phyloP scores from a whole-genome alignment of 345 rosid species.

The Arabidopsis arenosa region DNA sequence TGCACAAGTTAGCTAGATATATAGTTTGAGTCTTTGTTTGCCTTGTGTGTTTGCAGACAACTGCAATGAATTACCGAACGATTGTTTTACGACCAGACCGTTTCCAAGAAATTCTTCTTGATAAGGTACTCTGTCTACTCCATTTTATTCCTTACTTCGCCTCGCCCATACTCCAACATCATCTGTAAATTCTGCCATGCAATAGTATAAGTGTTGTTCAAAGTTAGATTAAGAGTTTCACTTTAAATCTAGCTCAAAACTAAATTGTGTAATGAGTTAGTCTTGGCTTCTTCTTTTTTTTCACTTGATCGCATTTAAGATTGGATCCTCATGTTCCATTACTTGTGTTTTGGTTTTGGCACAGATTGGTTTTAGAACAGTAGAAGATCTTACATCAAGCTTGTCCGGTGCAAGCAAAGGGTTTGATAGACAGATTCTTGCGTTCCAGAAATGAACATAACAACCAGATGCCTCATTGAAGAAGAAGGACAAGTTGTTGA shows the following conservation, averaged over 20 bases:
- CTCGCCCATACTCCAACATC: not conserved
- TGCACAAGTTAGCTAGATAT: not conserved
- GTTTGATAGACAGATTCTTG: slow-evolving; percentile 80
- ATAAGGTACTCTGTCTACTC: slow-evolving; percentile 61
- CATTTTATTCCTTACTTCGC: not conserved
- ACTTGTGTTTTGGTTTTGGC: slow-evolving; percentile 21
- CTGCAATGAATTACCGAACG: slow-evolving; percentile 56
- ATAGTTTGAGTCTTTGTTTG: slow-evolving; percentile 28
- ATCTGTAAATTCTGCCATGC: slow-evolving; percentile 8
- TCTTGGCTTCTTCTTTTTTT: slow-evolving; percentile 5
- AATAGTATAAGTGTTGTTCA: not conserved
- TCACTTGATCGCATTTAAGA: not conserved
- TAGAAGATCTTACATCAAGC: slow-evolving; percentile 71
- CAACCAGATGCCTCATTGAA: slow-evolving; percentile 8
- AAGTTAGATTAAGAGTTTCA: not conserved
- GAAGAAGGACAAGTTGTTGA: slow-evolving; percentile 3
- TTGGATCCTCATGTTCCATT: not conserved
- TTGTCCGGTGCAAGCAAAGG: slow-evolving; percentile 72
- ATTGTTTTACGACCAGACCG: slow-evolving; percentile 60
- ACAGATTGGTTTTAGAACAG: slow-evolving; percentile 91
- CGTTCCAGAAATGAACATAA: slow-evolving; percentile 66
- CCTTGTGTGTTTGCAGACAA: slow-evolving; percentile 60
- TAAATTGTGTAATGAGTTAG: not conserved
- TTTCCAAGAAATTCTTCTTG: slow-evolving; percentile 85
- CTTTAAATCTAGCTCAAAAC: not conserved